Base-by-base conservation (phyloP, 768 basidiomycete genomes). In the Chalciporus piperatus region DNA sequence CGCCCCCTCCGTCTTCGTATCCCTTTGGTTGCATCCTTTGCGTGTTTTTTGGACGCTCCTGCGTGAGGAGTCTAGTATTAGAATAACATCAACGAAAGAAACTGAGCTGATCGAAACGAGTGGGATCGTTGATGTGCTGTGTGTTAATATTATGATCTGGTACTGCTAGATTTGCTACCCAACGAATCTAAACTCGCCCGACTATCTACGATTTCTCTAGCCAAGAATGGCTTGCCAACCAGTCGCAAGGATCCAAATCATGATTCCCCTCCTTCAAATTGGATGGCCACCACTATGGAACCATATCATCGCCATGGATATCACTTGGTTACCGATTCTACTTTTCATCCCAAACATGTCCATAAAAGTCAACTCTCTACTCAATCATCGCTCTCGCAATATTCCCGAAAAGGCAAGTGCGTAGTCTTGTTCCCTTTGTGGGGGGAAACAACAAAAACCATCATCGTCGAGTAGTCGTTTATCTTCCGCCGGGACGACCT, bases 51-150 rank as follows among this genome's bases (percentile, higher is more conserved):
- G 61, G 57, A 54, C 47, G 41, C 48, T 51, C 58, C 54, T 51
- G 64, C 54, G 64, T 61, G 64, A 56, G 63, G 64, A 49, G 65
- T 62, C 51, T 17, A 48, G 28, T 51, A 62, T 45, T 51, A 52
- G 44, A 58, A 27, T 48, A 41, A 50, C 43, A 48, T 47, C 38
- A 42, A 32, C 6, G 38, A 27, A 43, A 28, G 45, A 40, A 45
- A 48, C n/a, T 30, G 35, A 23, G 27, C 13, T 13, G 5, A 22
- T 32, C 16, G 13, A 12, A n/a, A 4, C 22, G 22, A 22, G 22
- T n/a, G n/a, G n/a, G n/a, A n/a, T n/a, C n/a, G n/a, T n/a, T n/a
- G n/a, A n/a, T n/a, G n/a, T n/a, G n/a, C n/a, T n/a, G n/a, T n/a
- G n/a, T n/a, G n/a, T n/a, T n/a, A n/a, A n/a, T n/a, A n/a, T n/a